A percentile compares a stretch with the other conserved stretches of the same genome.
Evolutionary conservation across 352 stramenopile genomes (phyloP).

Genomic region (Phytophthora quininea): DNA sequence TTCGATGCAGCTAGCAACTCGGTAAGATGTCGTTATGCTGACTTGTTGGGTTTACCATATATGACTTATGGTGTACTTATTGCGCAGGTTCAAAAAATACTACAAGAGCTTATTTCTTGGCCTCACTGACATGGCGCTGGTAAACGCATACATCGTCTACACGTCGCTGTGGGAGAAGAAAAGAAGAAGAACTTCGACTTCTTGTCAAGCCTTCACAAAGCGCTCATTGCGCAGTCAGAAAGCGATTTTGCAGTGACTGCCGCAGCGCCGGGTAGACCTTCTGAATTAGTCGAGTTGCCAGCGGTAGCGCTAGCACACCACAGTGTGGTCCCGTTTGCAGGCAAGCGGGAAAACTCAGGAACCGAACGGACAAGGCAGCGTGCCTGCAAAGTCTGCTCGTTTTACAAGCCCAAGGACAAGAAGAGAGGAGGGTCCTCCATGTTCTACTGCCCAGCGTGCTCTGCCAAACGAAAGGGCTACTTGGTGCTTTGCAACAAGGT

Average conservation of each 20-base stretch:
- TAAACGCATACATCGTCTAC: constrained; percentile 10
- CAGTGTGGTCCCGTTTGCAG: neutral
- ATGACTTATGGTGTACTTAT: constrained; percentile 8
- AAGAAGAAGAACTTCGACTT: constrained; percentile 4
- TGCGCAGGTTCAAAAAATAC: constrained; percentile 6
- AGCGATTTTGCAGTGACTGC: neutral
- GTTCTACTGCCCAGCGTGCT: constrained; percentile 17
- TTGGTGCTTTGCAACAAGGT: constrained; percentile 19
- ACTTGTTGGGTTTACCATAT: neutral
- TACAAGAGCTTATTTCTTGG: constrained; percentile 9
- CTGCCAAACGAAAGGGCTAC: neutral
- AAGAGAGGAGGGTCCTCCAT: constrained; percentile 6
- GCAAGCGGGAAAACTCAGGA: constrained; percentile 3
- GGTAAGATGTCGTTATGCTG: constrained; percentile 5
- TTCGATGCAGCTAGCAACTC: constrained; percentile 4
- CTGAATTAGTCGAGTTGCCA: neutral
- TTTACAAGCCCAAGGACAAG: constrained; percentile 21
- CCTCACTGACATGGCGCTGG: constrained; percentile 1
- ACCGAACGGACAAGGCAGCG: constrained; percentile 1
- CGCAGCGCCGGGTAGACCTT: neutral
- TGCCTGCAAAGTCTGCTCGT: constrained; percentile 12
- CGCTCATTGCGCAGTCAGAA: neutral
- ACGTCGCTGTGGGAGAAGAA: constrained; percentile 6
- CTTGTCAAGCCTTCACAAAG: neutral
- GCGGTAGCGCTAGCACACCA: neutral